Conservation (phyloP, 2,329 filamentous ascomycete genomes). For the Aplosporella prunicola region DNA sequence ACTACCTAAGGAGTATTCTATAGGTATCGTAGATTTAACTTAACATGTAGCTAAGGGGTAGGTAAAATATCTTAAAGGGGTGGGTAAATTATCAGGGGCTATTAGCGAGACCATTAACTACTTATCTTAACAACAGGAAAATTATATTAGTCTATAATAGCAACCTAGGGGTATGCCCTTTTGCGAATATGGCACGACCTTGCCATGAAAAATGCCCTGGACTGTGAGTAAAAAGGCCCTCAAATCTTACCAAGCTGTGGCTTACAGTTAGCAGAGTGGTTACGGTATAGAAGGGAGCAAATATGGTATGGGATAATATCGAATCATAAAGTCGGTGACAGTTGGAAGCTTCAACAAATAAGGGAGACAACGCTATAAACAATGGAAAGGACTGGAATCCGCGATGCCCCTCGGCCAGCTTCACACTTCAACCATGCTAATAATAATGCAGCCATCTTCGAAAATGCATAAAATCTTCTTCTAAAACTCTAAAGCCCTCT, state of each 20-base stretch:
- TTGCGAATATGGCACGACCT: slow-evolving; percentile 22
- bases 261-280: slow-evolving; percentile 10
- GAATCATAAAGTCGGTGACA: background rate
- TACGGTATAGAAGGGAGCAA: slow-evolving; percentile 8
- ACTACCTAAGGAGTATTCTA: too few relatives aligned
- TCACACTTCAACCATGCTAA: too few relatives aligned
- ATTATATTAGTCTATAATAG: slow-evolving; percentile 11
- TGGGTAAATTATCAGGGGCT: slow-evolving; percentile 15
- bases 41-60: too few relatives aligned
- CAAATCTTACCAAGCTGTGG: background rate
- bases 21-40: too few relatives aligned
- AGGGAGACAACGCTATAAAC: too few relatives aligned
- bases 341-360: background rate
- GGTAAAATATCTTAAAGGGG: too few relatives aligned
- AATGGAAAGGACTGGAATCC: too few relatives aligned
- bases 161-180: slow-evolving; percentile 16
- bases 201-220: slow-evolving; percentile 19
- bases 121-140: slow-evolving; percentile 15
- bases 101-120: slow-evolving; percentile 15
- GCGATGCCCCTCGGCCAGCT: too few relatives aligned
- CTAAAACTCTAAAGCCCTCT: too few relatives aligned
- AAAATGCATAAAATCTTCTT: too few relatives aligned
- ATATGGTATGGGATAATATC: slow-evolving; percentile 4
- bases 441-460: too few relatives aligned
- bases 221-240: slow-evolving; percentile 10